phyloP scores from a whole-genome alignment of 2,329 filamentous ascomycete genomes.

The Lasiodiplodia gonubiensis region DNA sequence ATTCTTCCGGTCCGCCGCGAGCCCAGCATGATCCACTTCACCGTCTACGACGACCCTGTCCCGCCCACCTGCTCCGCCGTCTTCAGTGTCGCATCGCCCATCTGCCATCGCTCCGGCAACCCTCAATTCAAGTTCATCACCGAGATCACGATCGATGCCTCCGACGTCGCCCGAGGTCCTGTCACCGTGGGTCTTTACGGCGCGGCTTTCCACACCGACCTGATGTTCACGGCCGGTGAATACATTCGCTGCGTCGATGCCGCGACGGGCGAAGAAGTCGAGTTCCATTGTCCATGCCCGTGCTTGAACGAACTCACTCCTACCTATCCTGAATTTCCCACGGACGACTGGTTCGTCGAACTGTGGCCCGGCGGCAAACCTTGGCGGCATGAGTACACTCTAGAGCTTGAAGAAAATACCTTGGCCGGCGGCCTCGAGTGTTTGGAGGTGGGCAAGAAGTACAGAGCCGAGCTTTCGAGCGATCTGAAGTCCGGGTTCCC shows the following conservation, averaged over 20 bases:
- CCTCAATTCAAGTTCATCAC: background rate
- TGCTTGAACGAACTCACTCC: background rate
- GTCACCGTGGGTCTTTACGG: background rate
- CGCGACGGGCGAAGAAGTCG: background rate
- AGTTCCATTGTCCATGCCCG: background rate
- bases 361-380: background rate
- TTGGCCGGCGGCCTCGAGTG: background rate
- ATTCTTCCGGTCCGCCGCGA: background rate
- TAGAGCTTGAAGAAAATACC: background rate
- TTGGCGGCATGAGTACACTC: background rate
- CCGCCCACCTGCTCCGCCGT: background rate
- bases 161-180: background rate
- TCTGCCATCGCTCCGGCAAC: constrained; percentile 38
- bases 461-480: background rate
- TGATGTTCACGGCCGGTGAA: background rate
- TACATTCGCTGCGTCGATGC: background rate
- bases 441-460: background rate
- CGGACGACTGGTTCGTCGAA: background rate
- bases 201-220: background rate
- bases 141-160: background rate
- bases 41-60: background rate
- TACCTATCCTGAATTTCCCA: background rate
- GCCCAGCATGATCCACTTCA: background rate
- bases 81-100: constrained; percentile 50
- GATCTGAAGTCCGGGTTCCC: background rate